Evolutionary conservation across 108 stramenopile species (phyloP).

Genomic region (Cylindrotheca fusiformis): DNA sequence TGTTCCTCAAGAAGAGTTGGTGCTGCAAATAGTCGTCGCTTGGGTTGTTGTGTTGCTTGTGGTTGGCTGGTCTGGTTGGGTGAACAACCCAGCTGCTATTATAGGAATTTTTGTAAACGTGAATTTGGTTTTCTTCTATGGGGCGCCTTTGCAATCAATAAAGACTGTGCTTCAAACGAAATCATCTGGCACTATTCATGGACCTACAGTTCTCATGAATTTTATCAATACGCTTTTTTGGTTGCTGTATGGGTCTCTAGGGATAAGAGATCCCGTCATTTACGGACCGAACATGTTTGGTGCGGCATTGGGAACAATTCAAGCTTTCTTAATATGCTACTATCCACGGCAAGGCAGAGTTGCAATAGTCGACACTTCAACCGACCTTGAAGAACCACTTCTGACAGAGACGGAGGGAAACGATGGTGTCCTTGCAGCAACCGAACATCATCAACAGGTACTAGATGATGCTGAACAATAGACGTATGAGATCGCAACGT

Average conservation of each 20-base stretch:
- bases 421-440: too few relatives aligned
- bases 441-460: too few relatives aligned
- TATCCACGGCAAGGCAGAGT: conserved; percentile 22
- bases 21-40: conserved; percentile 32
- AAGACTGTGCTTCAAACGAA: conserved; percentile 39
- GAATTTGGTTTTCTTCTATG: conserved; percentile 83
- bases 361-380: background rate
- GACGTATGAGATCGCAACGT: too few relatives aligned
- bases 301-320: conserved; percentile 35
- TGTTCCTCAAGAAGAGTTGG: conserved; percentile 37
- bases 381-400: background rate
- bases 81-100: conserved; percentile 14
- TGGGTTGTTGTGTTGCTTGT: conserved; percentile 37
- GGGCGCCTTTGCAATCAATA: conserved; percentile 72
- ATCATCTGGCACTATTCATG: conserved; percentile 36
- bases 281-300: conserved; percentile 51
- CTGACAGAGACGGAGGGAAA: too few relatives aligned
- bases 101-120: conserved; percentile 78
- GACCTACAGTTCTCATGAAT: conserved; percentile 44
- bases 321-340: conserved; percentile 34
- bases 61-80: conserved; percentile 37
- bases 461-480: too few relatives aligned
- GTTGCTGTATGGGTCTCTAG: conserved; percentile 39
- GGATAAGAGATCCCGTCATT: conserved; percentile 42
- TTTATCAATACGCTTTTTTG: conserved; percentile 55